Evolutionary conservation across 2,329 filamentous ascomycete genomes (phyloP).

Genomic region (Arachnomyces sp.): DNA sequence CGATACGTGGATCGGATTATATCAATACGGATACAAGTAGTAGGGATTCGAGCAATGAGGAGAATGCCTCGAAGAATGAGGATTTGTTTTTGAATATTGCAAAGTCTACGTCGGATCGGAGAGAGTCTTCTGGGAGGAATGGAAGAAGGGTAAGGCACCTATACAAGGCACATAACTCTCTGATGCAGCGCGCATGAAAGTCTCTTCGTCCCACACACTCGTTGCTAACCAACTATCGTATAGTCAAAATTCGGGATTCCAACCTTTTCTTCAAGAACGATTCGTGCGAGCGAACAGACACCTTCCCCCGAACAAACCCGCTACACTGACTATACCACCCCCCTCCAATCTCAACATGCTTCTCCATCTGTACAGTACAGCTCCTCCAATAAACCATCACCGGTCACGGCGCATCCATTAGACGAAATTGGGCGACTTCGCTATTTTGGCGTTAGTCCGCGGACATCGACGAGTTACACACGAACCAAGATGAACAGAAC

Average conservation of each 20-base stretch:
- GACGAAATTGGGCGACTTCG: conserved; percentile 29
- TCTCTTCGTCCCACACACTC: too few species aligned
- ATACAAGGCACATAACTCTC: too few species aligned
- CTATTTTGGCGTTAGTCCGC: conserved; percentile 26
- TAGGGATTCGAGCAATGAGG: conserved; percentile 28
- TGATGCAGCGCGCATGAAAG: too few species aligned
- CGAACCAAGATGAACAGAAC: conserved; percentile 29
- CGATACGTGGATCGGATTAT: background rate
- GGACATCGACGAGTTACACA: conserved; percentile 29
- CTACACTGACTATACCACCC: conserved; percentile 23
- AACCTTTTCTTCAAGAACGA: conserved; percentile 27
- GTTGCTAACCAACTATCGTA: conserved; percentile 2
- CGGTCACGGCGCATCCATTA: conserved; percentile 30
- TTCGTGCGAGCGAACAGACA: conserved; percentile 24
- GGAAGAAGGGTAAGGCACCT: conserved; percentile 16
- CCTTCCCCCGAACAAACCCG: conserved; percentile 29
- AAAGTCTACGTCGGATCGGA: conserved; percentile 30
- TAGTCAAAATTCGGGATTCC: conserved; percentile 32
- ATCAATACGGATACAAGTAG: conserved; percentile 16
- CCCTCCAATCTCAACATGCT: conserved; percentile 27
- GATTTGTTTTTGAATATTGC: conserved; percentile 42
- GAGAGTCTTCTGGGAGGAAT: conserved; percentile 29
- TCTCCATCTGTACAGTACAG: conserved; percentile 23
- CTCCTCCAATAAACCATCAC: conserved; percentile 20
- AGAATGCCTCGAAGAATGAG: conserved; percentile 31